Evolutionary conservation across 805 yeast genomes (phyloP).

Genomic region (Candida corydali): DNA sequence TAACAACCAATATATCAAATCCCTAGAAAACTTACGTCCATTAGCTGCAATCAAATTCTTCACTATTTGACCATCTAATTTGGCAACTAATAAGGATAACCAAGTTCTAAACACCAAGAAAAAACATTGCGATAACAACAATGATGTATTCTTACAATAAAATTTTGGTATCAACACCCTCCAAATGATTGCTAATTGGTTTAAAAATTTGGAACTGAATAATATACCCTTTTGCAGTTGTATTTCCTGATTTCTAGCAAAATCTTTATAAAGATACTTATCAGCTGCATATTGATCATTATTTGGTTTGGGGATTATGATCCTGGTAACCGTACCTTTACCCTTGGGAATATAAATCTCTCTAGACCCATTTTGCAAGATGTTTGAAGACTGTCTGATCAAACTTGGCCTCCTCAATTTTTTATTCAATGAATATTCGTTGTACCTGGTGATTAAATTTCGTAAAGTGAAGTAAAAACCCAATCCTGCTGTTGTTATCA

Average conservation of each 20-base stretch:
- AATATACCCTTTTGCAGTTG: constrained; percentile 14
- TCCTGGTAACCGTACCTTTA: constrained; percentile 20
- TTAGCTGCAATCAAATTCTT: constrained; percentile 82
- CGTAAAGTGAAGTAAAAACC: constrained; percentile 31
- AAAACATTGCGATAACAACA: constrained; percentile 65
- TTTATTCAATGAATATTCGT: constrained; percentile 24
- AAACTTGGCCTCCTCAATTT: constrained; percentile 29
- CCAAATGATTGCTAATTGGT: constrained; percentile 74
- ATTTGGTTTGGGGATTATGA: constrained; percentile 45
- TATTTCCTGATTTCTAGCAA: constrained; percentile 21
- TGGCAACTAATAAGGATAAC: constrained; percentile 80
- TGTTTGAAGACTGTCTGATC: constrained; percentile 39
- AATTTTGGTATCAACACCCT: constrained; percentile 75
- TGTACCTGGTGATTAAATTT: constrained; percentile 24
- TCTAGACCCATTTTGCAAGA: constrained; percentile 43
- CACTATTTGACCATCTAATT: constrained; percentile 88
- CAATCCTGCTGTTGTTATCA: constrained; percentile 38
- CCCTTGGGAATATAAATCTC: constrained; percentile 47
- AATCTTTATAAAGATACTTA: constrained; percentile 48
- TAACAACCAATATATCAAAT: constrained; percentile 79
- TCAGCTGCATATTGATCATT: constrained; percentile 53
- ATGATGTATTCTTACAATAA: constrained; percentile 60
- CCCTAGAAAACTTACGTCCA: constrained; percentile 69
- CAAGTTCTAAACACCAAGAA: constrained; percentile 81
- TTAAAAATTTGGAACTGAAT: constrained; percentile 60